These are phyloP conservation scores for Wallacemonas sp. DNA, from an alignment of 208 protist genomes.

Conservation along the genomic window DNA sequence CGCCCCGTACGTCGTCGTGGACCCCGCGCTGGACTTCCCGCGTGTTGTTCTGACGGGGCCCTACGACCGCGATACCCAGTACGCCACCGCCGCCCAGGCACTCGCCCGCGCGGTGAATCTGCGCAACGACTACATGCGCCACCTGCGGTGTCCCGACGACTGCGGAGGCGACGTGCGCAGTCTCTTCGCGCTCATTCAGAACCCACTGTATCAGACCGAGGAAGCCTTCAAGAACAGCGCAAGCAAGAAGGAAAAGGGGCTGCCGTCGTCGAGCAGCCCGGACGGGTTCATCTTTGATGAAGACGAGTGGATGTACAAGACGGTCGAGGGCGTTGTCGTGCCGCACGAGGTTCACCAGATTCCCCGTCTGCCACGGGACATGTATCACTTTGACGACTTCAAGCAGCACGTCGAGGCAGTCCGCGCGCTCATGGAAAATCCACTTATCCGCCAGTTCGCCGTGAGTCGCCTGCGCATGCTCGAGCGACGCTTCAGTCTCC, in stretches of 20 bases:
- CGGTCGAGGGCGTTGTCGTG: conserved; percentile 86
- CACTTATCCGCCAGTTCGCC: conserved; percentile 79
- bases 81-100: conserved; percentile 53
- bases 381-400: conserved; percentile 87
- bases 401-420: conserved; percentile 76
- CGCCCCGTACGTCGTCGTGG: conserved; percentile 59
- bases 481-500: conserved; percentile 91
- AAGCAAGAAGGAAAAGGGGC: not conserved
- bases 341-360: conserved; percentile 89
- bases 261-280: not conserved
- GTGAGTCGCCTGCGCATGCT: conserved; percentile 86
- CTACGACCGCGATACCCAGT: conserved; percentile 66
- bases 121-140: conserved; percentile 56
- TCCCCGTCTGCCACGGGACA: conserved; percentile 83
- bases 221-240: conserved; percentile 31
- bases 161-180: conserved; percentile 22
- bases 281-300: conserved; percentile 62
- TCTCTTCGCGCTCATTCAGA: conserved; percentile 29
- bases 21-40: conserved; percentile 66
- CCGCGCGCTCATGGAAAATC: conserved; percentile 52
- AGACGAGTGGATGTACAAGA: conserved; percentile 91
- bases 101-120: conserved; percentile 78
- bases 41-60: conserved; percentile 58
- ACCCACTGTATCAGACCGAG: conserved; percentile 24
- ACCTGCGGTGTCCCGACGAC: conserved; percentile 6